Evolutionary conservation across 495 filamentous ascomycete genomes (phyloP).

Genomic region (Aspergillus hancockii): DNA sequence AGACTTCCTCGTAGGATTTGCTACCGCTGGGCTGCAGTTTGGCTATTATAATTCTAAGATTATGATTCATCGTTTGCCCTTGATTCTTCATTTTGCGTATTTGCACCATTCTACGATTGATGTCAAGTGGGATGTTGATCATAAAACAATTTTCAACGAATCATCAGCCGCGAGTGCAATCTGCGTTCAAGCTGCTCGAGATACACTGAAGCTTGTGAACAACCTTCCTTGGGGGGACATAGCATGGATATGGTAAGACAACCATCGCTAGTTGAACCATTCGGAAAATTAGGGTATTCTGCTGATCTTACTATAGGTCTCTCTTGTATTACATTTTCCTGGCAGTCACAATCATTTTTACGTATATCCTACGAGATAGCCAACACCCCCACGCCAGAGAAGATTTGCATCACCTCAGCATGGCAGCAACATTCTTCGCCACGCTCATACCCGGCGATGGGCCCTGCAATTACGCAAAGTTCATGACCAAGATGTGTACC

Average conservation of each 20-base stretch:
- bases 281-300: background rate
- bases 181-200: constrained; percentile 84
- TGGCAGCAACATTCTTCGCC: constrained; percentile 84
- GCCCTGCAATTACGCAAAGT: constrained; percentile 74
- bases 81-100: constrained; percentile 71
- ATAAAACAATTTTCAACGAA: constrained; percentile 61
- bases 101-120: constrained; percentile 10
- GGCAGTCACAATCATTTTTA: constrained; percentile 90
- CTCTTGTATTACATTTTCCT: constrained; percentile 94
- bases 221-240: constrained; percentile 94
- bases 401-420: constrained; percentile 81
- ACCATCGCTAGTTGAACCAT: background rate
- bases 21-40: constrained; percentile 85
- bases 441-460: constrained; percentile 64
- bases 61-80: constrained; percentile 93
- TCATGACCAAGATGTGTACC: constrained; percentile 86
- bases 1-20: constrained; percentile 82
- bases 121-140: constrained; percentile 9
- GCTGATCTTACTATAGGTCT: constrained; percentile 58
- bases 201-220: constrained; percentile 85
- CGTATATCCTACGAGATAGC: constrained; percentile 87
- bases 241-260: constrained; percentile 79
- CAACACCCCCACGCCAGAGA: constrained; percentile 76
- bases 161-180: constrained; percentile 81
- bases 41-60: constrained; percentile 95